phyloP scores from a whole-genome alignment of 495 filamentous ascomycete species.

The Hypomontagnella submonticulosa region DNA sequence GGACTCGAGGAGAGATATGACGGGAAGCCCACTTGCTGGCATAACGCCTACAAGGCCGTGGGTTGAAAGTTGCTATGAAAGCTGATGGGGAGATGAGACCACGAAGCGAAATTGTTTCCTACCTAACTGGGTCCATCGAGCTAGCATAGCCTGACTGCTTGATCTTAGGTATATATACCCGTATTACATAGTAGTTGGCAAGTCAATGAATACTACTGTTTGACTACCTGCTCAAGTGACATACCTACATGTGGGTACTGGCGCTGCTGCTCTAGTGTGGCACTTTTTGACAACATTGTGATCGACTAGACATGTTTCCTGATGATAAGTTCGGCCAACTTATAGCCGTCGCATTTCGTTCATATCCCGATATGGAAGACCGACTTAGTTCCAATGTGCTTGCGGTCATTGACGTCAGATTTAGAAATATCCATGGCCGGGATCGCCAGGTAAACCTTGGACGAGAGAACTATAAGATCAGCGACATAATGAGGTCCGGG shows the following conservation, averaged over 20 bases:
- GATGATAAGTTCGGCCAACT: too few relatives aligned
- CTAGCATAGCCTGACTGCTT: constrained; percentile 6
- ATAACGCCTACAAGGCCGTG: constrained; percentile 9
- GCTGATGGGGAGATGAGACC: constrained; percentile 22
- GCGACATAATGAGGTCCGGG: background rate
- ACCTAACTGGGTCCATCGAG: constrained; percentile 1
- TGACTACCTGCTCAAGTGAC: background rate
- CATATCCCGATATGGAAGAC: background rate
- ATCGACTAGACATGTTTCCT: too few relatives aligned
- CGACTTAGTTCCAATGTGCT: background rate
- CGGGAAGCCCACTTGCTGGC: constrained; percentile 12
- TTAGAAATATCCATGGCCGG: background rate
- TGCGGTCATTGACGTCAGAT: constrained; percentile 5
- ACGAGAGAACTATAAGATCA: constrained; percentile 2
- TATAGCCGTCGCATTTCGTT: too few relatives aligned
- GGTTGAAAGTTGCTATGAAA: constrained; percentile 11
- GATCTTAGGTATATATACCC: constrained; percentile 1
- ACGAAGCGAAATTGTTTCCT: constrained; percentile 19
- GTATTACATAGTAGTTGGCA: constrained; percentile 1
- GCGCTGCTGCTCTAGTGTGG: too few relatives aligned
- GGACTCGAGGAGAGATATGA: constrained; percentile 7
- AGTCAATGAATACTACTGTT: too few relatives aligned
- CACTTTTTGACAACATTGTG: background rate
- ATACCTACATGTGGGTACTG: too few relatives aligned
- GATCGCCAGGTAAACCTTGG: background rate